phyloP scores from a whole-genome alignment of 176 grass and related monocot species.

The Guadua angustifolia region DNA sequence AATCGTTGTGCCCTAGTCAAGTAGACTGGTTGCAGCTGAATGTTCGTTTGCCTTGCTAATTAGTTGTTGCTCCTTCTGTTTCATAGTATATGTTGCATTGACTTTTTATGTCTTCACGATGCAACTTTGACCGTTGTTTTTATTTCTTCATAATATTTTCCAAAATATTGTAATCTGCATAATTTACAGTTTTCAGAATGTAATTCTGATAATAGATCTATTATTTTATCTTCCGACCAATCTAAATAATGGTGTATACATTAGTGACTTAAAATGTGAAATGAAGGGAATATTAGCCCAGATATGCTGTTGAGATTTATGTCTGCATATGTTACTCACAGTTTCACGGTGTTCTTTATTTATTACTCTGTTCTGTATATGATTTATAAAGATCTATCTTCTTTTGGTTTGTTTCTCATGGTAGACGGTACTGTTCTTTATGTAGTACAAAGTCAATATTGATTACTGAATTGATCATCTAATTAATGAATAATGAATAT shows the following conservation, averaged over 20 bases:
- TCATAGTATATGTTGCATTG: background rate
- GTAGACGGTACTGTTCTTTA: background rate
- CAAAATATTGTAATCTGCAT: background rate
- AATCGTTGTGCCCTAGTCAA: background rate
- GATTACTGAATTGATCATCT: constrained; percentile 8
- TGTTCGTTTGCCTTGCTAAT: background rate
- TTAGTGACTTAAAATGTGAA: background rate
- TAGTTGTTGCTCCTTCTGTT: background rate
- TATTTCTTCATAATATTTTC: background rate
- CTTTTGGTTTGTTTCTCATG: constrained; percentile 18
- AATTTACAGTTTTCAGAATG: constrained; percentile 20
- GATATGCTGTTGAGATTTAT: constrained; percentile 4
- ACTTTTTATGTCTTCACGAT: background rate
- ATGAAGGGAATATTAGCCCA: background rate
- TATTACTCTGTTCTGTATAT: background rate
- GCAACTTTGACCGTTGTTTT: background rate
- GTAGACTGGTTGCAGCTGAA: background rate
- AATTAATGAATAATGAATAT: background rate
- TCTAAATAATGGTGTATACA: constrained; percentile 15
- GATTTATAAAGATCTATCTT: background rate
- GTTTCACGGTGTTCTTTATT: background rate
- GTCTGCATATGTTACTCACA: background rate
- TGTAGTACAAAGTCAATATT: constrained; percentile 11
- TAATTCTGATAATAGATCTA: background rate
- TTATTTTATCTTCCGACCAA: background rate